These are phyloP conservation scores for Podospora appendiculata DNA, from an alignment of 495 filamentous ascomycete genomes.

Conservation along the genomic window DNA sequence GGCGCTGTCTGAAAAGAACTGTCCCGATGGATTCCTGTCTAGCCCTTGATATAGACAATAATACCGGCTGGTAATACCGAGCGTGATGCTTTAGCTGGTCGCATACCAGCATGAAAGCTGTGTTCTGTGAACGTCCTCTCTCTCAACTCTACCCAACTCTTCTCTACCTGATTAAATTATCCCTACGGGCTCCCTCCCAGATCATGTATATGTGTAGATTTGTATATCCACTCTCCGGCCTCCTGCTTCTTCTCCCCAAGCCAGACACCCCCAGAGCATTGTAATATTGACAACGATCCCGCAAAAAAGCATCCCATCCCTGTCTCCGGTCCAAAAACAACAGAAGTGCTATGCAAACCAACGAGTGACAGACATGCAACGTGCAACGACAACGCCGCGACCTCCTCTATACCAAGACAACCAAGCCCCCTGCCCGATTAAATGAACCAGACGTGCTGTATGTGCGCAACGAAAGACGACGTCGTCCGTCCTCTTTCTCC, in stretches of 20 bases:
- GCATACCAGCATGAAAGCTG: too few species aligned
- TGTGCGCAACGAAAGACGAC: not conserved
- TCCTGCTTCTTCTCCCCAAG: not conserved
- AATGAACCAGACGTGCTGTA: not conserved
- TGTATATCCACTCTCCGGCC: not conserved
- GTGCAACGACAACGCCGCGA: not conserved
- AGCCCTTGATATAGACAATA: too few species aligned
- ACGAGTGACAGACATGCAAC: not conserved
- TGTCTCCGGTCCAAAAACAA: not conserved
- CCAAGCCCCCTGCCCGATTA: not conserved
- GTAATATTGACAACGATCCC: too few species aligned
- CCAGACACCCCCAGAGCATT: not conserved
- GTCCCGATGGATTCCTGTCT: too few species aligned
- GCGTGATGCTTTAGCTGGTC: too few species aligned
- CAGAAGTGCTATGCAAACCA: conserved; percentile 1
- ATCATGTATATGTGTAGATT: not conserved
- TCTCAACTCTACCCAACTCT: too few species aligned
- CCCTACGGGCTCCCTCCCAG: not conserved
- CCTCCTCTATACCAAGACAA: not conserved
- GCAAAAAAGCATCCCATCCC: not conserved
- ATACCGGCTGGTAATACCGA: too few species aligned
- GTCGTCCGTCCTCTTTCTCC: not conserved
- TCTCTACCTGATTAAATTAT: not conserved
- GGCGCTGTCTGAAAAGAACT: too few species aligned
- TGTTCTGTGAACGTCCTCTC: too few species aligned